These are phyloP conservation scores for Phoenix roebelenii DNA, from an alignment of 176 grass and related monocot species.

Conservation along the genomic window DNA sequence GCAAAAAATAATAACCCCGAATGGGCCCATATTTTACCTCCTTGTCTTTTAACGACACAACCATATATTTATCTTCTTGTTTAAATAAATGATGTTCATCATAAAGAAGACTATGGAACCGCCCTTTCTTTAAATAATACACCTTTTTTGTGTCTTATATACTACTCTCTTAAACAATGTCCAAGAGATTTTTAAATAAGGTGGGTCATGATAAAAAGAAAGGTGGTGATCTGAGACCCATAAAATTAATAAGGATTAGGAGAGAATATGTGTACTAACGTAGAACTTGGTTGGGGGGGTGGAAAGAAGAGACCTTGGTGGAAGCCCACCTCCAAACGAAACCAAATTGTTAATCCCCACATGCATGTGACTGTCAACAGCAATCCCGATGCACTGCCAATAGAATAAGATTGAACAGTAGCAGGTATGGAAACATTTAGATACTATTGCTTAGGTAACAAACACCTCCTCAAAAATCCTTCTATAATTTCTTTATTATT, in stretches of 20 bases:
- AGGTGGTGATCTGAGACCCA: too few relatives aligned
- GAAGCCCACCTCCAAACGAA: background rate
- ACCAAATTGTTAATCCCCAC: background rate
- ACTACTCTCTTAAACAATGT: too few relatives aligned
- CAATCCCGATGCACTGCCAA: conserved; percentile 53
- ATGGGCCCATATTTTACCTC: too few relatives aligned
- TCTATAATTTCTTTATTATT: conserved; percentile 1
- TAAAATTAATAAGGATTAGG: background rate
- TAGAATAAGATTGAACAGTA: conserved; percentile 32
- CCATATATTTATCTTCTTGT: too few relatives aligned
- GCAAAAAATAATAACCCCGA: too few relatives aligned
- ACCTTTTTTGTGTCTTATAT: too few relatives aligned
- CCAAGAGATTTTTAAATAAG: too few relatives aligned
- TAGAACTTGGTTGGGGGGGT: background rate
- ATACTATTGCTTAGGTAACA: conserved; percentile 3
- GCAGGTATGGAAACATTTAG: conserved; percentile 4
- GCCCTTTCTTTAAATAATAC: too few relatives aligned
- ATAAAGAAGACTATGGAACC: too few relatives aligned
- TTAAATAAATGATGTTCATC: too few relatives aligned
- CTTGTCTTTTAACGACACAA: too few relatives aligned
- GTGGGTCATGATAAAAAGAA: too few relatives aligned
- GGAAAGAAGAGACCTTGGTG: background rate
- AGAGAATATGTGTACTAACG: background rate
- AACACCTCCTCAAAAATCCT: background rate
- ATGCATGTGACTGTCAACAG: conserved; percentile 63